A percentile compares a stretch with the other conserved stretches of the same genome.
Conservation (phyloP, 495 filamentous ascomycete genomes). For the Hypomontagnella submonticulosa region DNA sequence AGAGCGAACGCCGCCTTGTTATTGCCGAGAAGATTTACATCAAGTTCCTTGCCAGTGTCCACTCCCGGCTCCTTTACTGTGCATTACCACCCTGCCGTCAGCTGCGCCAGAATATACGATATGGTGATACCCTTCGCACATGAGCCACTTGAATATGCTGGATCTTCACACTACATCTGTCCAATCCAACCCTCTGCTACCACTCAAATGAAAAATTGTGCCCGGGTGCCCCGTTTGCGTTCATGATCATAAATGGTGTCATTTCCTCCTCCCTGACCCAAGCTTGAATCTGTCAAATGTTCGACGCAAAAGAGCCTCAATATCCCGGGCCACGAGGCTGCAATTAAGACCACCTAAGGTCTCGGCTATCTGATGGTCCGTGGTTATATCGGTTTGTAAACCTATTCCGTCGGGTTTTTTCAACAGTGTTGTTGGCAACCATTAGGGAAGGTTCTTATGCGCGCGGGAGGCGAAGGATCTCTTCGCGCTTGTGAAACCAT, state of each 20-base stretch:
- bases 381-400: slow-evolving; percentile 3
- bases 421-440: slow-evolving; percentile 18
- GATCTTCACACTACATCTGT: slow-evolving; percentile 39
- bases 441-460: slow-evolving; percentile 33
- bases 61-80: slow-evolving; percentile 43
- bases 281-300: slow-evolving; percentile 10
- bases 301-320: slow-evolving; percentile 36
- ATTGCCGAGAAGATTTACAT: slow-evolving; percentile 25
- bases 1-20: slow-evolving; percentile 3
- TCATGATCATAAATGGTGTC: slow-evolving; percentile 32
- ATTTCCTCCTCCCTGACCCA: slow-evolving; percentile 19
- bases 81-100: slow-evolving; percentile 42
- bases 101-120: slow-evolving; percentile 43
- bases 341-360: slow-evolving; percentile 15
- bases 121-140: slow-evolving; percentile 44
- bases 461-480: slow-evolving; percentile 40
- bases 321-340: slow-evolving; percentile 24
- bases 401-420: slow-evolving; percentile 17
- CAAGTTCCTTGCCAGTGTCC: slow-evolving; percentile 39
- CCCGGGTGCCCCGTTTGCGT: slow-evolving; percentile 23
- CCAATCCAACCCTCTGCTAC: slow-evolving; percentile 29
- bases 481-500: slow-evolving; percentile 28
- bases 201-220: slow-evolving; percentile 27
- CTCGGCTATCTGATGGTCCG: slow-evolving; percentile 16
- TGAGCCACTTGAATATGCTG: slow-evolving; percentile 39